phyloP scores from a whole-genome alignment of 2,329 filamentous ascomycete genomes.

The Colletotrichum melonis region DNA sequence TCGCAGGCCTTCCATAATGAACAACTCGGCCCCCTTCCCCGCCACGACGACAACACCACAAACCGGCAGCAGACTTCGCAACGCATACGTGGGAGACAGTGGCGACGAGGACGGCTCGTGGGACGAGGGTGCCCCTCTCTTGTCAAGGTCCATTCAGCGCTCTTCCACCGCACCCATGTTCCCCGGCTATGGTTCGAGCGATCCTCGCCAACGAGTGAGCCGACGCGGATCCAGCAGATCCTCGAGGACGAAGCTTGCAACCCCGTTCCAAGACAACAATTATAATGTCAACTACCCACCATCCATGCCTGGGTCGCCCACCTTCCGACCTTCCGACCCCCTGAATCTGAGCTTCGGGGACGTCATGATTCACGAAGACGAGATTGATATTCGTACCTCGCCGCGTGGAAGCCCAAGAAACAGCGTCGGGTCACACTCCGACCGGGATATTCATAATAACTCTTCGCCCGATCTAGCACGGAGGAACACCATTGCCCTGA shows the following conservation, averaged over 20 bases:
- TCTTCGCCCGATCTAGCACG: conserved; percentile 42
- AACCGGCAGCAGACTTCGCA: conserved; percentile 39
- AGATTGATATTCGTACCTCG: conserved; percentile 53
- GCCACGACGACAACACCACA: conserved; percentile 27
- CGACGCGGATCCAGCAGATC: conserved; percentile 63
- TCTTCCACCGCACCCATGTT: conserved; percentile 38
- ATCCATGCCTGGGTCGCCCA: conserved; percentile 73
- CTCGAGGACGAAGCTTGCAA: conserved; percentile 56
- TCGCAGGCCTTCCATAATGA: conserved; percentile 67
- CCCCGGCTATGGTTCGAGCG: conserved; percentile 34
- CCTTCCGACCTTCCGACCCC: conserved; percentile 59
- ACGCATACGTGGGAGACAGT: conserved; percentile 48
- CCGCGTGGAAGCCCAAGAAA: conserved; percentile 40
- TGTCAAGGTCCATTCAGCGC: conserved; percentile 55
- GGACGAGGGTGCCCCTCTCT: conserved; percentile 66
- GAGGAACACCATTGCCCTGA: conserved; percentile 69
- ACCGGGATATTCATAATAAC: conserved; percentile 37
- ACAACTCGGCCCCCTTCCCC: conserved; percentile 46
- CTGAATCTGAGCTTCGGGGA: conserved; percentile 72
- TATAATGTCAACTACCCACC: conserved; percentile 78
- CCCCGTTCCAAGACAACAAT: conserved; percentile 52
- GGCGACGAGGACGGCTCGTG: conserved; percentile 55
- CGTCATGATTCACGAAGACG: conserved; percentile 76
- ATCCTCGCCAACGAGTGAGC: conserved; percentile 45
- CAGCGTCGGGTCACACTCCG: conserved; percentile 46